Conservation (phyloP, 352 stramenopile species). For the Elongisporangium anandrum region DNA sequence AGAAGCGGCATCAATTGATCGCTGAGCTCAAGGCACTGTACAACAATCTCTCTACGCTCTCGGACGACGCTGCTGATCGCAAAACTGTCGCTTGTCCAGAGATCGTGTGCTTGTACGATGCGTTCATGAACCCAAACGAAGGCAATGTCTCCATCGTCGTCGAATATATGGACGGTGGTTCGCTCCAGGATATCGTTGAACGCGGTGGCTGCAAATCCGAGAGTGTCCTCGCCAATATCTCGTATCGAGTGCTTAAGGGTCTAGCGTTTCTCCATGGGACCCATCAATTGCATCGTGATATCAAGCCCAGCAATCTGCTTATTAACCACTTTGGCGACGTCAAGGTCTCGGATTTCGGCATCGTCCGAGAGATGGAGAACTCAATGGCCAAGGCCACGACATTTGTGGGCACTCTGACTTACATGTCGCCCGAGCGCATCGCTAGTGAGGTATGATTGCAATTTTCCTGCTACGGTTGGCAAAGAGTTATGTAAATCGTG, state of each 20-base stretch:
- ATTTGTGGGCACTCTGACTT: slow-evolving; percentile 91
- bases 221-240: slow-evolving; percentile 87
- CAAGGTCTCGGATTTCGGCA: slow-evolving; percentile 88
- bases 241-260: slow-evolving; percentile 80
- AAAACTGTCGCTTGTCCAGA: slow-evolving; percentile 66
- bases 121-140: slow-evolving; percentile 91
- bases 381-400: slow-evolving; percentile 84
- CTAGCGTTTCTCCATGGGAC: slow-evolving; percentile 88
- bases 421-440: slow-evolving; percentile 94
- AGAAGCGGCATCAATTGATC: slow-evolving; percentile 86
- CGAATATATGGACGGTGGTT: slow-evolving; percentile 95
- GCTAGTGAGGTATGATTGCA: slow-evolving; percentile 64
- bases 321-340: slow-evolving; percentile 90
- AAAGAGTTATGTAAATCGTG: too few species aligned
- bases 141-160: slow-evolving; percentile 93
- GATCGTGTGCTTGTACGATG: slow-evolving; percentile 92
- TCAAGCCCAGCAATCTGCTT: slow-evolving; percentile 93
- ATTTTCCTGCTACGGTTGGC: too few species aligned
- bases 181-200: slow-evolving; percentile 91
- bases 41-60: slow-evolving; percentile 79
- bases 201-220: slow-evolving; percentile 85
- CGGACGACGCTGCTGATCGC: slow-evolving; percentile 36
- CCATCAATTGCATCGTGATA: slow-evolving; percentile 91
- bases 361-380: slow-evolving; percentile 83
- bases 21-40: slow-evolving; percentile 82